Evolutionary conservation across 352 stramenopile species (phyloP).

Genomic region (Achlya hypogyna): DNA sequence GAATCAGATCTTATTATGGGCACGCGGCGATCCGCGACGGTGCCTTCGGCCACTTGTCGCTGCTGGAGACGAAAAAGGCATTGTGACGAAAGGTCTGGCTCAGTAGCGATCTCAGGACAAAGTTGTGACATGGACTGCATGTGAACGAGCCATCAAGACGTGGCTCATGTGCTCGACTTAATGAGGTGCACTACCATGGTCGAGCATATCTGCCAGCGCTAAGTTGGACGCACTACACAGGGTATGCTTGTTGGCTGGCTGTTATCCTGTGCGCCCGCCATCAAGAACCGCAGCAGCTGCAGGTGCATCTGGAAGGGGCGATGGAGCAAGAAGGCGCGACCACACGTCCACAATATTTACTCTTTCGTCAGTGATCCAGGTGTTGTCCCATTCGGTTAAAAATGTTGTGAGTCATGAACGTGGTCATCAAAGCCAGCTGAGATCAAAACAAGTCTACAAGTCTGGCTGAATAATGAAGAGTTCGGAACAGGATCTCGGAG

Average conservation of each 20-base stretch:
- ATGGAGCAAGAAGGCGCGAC: conserved; percentile 2
- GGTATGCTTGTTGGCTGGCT: neutral
- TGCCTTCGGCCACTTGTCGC: no score
- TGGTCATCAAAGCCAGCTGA: conserved; percentile 63
- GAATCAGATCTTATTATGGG: conserved; percentile 5
- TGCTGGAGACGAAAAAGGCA: no score
- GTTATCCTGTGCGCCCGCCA: neutral
- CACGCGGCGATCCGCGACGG: no score
- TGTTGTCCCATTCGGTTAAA: conserved; percentile 79
- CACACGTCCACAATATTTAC: conserved; percentile 88
- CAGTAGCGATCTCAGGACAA: conserved; percentile 18
- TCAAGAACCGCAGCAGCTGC: no score
- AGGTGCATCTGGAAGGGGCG: no score
- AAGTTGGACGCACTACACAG: conserved; percentile 42
- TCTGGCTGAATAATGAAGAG: conserved; percentile 45
- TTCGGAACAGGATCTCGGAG: conserved; percentile 33
- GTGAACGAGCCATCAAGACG: conserved; percentile 44
- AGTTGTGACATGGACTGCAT: conserved; percentile 49
- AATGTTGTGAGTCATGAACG: conserved; percentile 62
- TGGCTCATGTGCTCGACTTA: no score
- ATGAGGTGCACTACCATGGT: no score
- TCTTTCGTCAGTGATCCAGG: conserved; percentile 77
- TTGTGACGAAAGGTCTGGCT: neutral
- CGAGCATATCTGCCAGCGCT: conserved; percentile 35
- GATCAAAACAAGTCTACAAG: conserved; percentile 54